These are phyloP conservation scores for Zanthoxylum bungeanum DNA, from an alignment of 345 rosid genomes.

Conservation along the genomic window DNA sequence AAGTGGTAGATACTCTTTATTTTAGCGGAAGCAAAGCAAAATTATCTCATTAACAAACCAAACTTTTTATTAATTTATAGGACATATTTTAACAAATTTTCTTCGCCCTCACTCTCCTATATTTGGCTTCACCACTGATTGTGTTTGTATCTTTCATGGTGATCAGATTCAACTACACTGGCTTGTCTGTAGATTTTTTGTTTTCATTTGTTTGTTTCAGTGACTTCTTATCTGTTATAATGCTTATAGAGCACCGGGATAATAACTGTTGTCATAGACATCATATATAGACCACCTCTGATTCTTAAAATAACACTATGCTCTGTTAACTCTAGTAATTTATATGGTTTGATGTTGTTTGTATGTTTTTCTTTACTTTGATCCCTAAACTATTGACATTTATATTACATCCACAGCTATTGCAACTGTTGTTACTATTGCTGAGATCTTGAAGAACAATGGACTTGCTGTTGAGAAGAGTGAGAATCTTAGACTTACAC, in stretches of 20 bases:
- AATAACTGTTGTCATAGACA: neutral
- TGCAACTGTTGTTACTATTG: slow-evolving; percentile 71
- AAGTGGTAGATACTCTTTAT: too few species aligned
- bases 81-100: too few species aligned
- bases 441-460: slow-evolving; percentile 76
- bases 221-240: neutral
- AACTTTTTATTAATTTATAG: too few species aligned
- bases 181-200: neutral
- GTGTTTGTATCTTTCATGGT: neutral
- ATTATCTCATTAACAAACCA: too few species aligned
- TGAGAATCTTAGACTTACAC: slow-evolving; percentile 18
- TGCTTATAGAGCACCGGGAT: neutral
- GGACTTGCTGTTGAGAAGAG: slow-evolving; percentile 74
- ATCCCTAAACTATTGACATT: neutral
- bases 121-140: too few species aligned
- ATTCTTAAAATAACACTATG: too few species aligned
- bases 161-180: neutral
- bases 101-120: too few species aligned
- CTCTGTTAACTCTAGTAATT: neutral
- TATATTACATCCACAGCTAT: slow-evolving; percentile 37
- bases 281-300: neutral
- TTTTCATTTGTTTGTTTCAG: neutral
- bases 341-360: neutral
- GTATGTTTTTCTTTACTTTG: neutral
- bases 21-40: too few species aligned